Base-by-base conservation (phyloP, 2,329 filamentous ascomycete genomes). In the Microdochium nivale region DNA sequence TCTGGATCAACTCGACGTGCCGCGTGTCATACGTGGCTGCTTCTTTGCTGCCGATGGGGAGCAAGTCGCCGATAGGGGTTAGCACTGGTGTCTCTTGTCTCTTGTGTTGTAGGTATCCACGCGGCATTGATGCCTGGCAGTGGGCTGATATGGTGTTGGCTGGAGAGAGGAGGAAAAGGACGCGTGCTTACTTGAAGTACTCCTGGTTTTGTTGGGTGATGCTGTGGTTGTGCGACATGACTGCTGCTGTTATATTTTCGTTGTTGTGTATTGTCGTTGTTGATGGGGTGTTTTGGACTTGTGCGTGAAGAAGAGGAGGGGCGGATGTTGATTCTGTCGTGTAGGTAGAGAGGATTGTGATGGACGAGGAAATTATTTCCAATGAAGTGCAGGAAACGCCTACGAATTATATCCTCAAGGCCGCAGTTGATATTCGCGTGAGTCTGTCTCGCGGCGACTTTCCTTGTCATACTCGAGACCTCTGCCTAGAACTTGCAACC, bases 21-120 rank as follows among this genome's bases (percentile, higher is more conserved):
- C 76, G 78, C 37, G 66, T 61, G 58, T 87, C 82, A 60, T 86
- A 85, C 2, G 67, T 66, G 2, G 75, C 68, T 3, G 80, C 76
- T 54, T 77, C 67, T 48, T 78, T 65, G 55, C 81, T 83, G 47
- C 10, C 30, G 16, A 54, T 13, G 48, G 25, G 23, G 11, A 37
- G 49, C 40, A 23, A 30, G 49, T 48, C 49, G 53, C n/a, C n/a
- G n/a, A n/a, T n/a, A n/a, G n/a, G n/a, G 37, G 50, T 52, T 30
- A 30, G 27, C 27, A 30, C n/a, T n/a, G n/a, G n/a, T n/a, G n/a
- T n/a, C n/a, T n/a, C n/a, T n/a, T n/a, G 30, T 33, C 30, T 33
- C 30, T 33, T 33, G 14, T n/a, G n/a, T n/a, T n/a, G n/a, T n/a
- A n/a, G n/a, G n/a, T n/a, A n/a, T n/a, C n/a, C n/a, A n/a, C n/a